Base-by-base conservation (phyloP, 441 rosid genomes). In the Eruca vesicaria region DNA sequence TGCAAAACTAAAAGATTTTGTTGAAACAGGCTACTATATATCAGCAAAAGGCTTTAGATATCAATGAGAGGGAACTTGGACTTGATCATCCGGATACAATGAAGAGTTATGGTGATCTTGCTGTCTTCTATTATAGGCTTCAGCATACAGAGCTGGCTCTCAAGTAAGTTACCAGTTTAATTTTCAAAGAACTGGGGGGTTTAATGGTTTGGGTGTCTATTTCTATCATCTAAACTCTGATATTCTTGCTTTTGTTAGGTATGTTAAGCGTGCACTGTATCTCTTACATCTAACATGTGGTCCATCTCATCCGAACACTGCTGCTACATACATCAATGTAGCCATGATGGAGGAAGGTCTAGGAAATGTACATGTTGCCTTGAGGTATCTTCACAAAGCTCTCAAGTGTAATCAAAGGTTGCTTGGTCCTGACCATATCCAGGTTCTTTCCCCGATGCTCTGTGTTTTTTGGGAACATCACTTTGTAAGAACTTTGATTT, bases 281-380 rank as follows among this genome's bases (percentile, higher is more conserved):
- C 94, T 87, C 59, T 78, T 89, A 70, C 94, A 89, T 79, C 90
- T 89, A 38, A 89, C 94, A 7, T 89, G 94, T 63, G 94, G 91
- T 48, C 89, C 91, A 50, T 89, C 94, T 71, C 94, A 89, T 84
- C 94, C 94, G 71, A 89, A 89, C 64, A 89, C 91, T 74, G 94
- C 94, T 72, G 94, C 94, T 50, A 89, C 94, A 65, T 89, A 89
- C 81, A 89, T 89, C 57, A 89, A 87, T 66, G 90, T 87, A 68
- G 94, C 94, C 61, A 89, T 89, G 94, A 87, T 89, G 94, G 94
- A 89, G 84, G 94, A 89, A 86, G 91, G 94, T 70, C 89, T 89
- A 43, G 94, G 94, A 28, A 89, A 89, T 76, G 91, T 87, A 71
- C 94, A 86, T 84, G 88, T 87, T 72, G 94, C 94, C 71, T 88